These are phyloP conservation scores for Backusella tuberculispora DNA, from an alignment of 192 early-diverging fungal species.

Conservation along the genomic window DNA sequence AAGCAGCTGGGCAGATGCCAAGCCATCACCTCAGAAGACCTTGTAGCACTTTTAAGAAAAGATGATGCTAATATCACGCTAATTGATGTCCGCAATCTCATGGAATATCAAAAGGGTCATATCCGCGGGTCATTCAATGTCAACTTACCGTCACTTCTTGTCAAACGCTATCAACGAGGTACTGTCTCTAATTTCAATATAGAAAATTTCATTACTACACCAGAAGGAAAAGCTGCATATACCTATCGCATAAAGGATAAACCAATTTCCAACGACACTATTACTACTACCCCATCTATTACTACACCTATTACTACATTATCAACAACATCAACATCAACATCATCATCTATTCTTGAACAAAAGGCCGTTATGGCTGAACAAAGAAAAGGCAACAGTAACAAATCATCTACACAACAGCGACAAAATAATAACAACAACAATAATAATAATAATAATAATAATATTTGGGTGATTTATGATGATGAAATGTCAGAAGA, in stretches of 20 bases:
- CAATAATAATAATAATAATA: neutral
- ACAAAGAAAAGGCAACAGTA: constrained; percentile 15
- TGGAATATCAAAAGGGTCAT: constrained; percentile 27
- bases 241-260: neutral
- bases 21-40: neutral
- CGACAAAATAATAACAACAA: neutral
- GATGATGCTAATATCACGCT: neutral
- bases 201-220: constrained; percentile 56
- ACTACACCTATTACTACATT: neutral
- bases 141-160: constrained; percentile 55
- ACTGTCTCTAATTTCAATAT: constrained; percentile 54
- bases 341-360: constrained; percentile 23
- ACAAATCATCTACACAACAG: neutral
- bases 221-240: constrained; percentile 44
- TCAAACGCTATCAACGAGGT: constrained; percentile 54
- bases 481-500: constrained; percentile 52
- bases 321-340: neutral
- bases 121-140: constrained; percentile 51
- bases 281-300: constrained; percentile 2
- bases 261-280: neutral
- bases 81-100: constrained; percentile 38
- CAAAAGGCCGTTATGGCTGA: constrained; percentile 23
- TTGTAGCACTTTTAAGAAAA: neutral
- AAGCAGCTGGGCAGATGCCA: neutral
- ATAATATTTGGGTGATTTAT: constrained; percentile 42